A percentile compares a stretch with the other conserved stretches of the same genome.
Conservation (phyloP, 495 filamentous ascomycete species). For the Penicillium bialowiezense region DNA sequence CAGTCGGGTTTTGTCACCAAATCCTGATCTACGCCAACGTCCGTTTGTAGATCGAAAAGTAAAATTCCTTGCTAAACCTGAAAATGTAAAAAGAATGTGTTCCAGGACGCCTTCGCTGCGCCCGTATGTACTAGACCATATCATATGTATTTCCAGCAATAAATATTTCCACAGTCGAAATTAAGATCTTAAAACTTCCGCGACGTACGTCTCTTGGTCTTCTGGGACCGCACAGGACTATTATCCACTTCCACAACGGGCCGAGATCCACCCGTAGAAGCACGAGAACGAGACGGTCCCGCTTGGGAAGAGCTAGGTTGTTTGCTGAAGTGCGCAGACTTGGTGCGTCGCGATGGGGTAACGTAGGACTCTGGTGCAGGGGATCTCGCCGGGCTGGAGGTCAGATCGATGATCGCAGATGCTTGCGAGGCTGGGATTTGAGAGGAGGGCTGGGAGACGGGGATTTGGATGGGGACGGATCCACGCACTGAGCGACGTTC, state of each 20-base stretch:
- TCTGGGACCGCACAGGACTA: slow-evolving; percentile 21
- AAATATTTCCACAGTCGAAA: too few relatives aligned
- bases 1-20: slow-evolving; percentile 13
- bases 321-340: slow-evolving; percentile 31
- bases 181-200: slow-evolving; percentile 13
- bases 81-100: slow-evolving; percentile 10
- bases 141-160: neutral
- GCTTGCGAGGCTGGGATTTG: slow-evolving; percentile 20
- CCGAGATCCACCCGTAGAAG: slow-evolving; percentile 18
- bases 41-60: too few relatives aligned
- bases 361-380: slow-evolving; percentile 16
- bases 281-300: slow-evolving; percentile 16
- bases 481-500: neutral
- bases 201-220: slow-evolving; percentile 17
- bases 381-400: slow-evolving; percentile 37
- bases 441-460: slow-evolving; percentile 2
- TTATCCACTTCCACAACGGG: slow-evolving; percentile 23
- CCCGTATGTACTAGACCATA: neutral
- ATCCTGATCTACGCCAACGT: neutral
- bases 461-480: neutral
- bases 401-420: slow-evolving; percentile 42
- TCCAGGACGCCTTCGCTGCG: neutral
- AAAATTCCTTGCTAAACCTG: neutral
- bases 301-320: slow-evolving; percentile 26
- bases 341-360: neutral